phyloP scores from a whole-genome alignment of 129 eudicot species.

The Lactuca saligna region DNA sequence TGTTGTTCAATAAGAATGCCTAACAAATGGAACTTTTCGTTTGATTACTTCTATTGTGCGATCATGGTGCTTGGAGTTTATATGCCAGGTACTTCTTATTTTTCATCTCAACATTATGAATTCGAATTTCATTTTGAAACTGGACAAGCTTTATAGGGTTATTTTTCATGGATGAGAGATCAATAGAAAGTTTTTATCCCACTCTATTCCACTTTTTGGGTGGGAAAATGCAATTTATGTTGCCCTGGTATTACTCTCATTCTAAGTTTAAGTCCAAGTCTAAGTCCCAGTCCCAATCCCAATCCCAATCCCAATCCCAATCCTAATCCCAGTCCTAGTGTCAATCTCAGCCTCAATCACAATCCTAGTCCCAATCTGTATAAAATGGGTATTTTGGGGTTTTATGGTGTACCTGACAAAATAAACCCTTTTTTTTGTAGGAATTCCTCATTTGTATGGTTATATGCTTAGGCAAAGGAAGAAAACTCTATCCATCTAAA shows the following conservation, averaged over 20 bases:
- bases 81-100: constrained; percentile 43
- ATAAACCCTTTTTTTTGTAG: constrained; percentile 27
- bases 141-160: not conserved
- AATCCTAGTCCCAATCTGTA: not conserved
- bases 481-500: constrained; percentile 58
- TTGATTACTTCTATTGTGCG: constrained; percentile 60
- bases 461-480: constrained; percentile 81
- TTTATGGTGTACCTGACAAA: not conserved
- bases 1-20: constrained; percentile 68
- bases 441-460: constrained; percentile 63
- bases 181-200: not conserved
- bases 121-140: not conserved
- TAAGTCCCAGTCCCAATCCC: not conserved
- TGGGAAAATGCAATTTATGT: not conserved
- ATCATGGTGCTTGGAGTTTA: constrained; percentile 50
- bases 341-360: not conserved
- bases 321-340: no score
- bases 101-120: not conserved
- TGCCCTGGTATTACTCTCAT: no score
- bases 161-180: not conserved
- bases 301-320: no score
- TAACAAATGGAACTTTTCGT: constrained; percentile 68
- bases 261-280: no score
- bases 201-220: not conserved
- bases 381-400: not conserved